Evolutionary conservation across 768 basidiomycete genomes (phyloP), one percentile per base, ranked within the genome.

Genomic region (Termitomyces sp.): DNA sequence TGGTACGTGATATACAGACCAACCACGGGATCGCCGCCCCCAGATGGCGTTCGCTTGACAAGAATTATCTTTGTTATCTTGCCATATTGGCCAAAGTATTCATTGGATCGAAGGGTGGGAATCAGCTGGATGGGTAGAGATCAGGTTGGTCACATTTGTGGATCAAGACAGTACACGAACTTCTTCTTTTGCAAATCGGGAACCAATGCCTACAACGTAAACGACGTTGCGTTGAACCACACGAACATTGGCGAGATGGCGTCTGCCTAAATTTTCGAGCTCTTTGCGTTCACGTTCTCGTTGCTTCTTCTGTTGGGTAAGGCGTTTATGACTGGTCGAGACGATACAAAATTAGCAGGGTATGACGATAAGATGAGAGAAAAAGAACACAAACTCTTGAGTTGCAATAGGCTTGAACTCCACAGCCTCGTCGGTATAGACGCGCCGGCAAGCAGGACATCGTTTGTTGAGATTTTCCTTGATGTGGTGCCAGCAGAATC

Each of bases 401-500:
- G 90, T 88, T 60, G 90, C 89, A 63, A 99, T 89, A 47, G 97
- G 87, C 71, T 94, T 97, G 77, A 96, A 97, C 71, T 98, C 93
- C 34, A 97, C 89, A 42, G 87, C 82, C 56, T 97, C 92, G 63
- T 98, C 94, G 9, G 91, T 89, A 69, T 98, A 98, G 56, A 90
- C 82, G 63, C 95, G 81, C 67, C 97, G 82, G 75, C 97, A 99
- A 20, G 97, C 97, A 39, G 97, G 97, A 71, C 97, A 99, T 50
- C 93, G 87, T 62, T 94, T 88, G 71, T 98, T 98, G 60, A 96
- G 80, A 75, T 97, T 93, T 74, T 92, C 86, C 77, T 91, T 89
- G 81, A 97, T 96, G 75, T 98, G 95, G 74, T 99, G 93, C 86
- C 95, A 98, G 74, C 97, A 99, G 77, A 99, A 99, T 56, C 94